Evolutionary conservation across 1,284 basidiomycete species (phyloP).

Genomic region (Peniophora sp.): DNA sequence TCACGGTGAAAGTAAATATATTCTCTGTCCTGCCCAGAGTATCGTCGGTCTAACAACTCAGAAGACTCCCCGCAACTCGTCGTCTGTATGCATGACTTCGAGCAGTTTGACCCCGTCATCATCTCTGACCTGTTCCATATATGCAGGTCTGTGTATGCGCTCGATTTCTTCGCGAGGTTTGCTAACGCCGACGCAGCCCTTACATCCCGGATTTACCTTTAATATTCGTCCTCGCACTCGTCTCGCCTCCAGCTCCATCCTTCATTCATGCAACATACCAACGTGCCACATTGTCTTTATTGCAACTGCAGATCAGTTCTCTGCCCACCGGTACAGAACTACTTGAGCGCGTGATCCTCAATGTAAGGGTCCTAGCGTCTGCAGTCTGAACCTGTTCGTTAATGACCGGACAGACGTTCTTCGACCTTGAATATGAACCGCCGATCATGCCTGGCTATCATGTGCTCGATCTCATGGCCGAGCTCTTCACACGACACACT

Average conservation of each 20-base stretch:
- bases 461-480: conserved; percentile 43
- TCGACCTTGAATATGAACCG: conserved; percentile 50
- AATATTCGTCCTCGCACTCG: conserved; percentile 50
- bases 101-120: conserved; percentile 52
- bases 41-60: conserved; percentile 2
- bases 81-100: conserved; percentile 60
- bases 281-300: conserved; percentile 44
- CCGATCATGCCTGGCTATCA: conserved; percentile 52
- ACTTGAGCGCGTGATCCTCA: conserved; percentile 38
- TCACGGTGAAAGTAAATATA: conserved; percentile 26
- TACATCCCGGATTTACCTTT: conserved; percentile 45
- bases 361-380: background rate
- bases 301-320: conserved; percentile 43
- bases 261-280: conserved; percentile 53
- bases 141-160: conserved; percentile 41
- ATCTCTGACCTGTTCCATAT: conserved; percentile 63
- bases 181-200: conserved; percentile 15
- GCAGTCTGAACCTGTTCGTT: background rate
- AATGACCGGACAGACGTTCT: conserved; percentile 46
- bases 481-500: conserved; percentile 46
- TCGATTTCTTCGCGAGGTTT: conserved; percentile 6
- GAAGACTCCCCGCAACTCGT: conserved; percentile 31
- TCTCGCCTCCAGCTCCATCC: conserved; percentile 44
- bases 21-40: background rate
- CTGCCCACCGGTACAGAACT: conserved; percentile 39